Base-by-base conservation (phyloP, 768 basidiomycete species). In the Leccinum rimulosum region DNA sequence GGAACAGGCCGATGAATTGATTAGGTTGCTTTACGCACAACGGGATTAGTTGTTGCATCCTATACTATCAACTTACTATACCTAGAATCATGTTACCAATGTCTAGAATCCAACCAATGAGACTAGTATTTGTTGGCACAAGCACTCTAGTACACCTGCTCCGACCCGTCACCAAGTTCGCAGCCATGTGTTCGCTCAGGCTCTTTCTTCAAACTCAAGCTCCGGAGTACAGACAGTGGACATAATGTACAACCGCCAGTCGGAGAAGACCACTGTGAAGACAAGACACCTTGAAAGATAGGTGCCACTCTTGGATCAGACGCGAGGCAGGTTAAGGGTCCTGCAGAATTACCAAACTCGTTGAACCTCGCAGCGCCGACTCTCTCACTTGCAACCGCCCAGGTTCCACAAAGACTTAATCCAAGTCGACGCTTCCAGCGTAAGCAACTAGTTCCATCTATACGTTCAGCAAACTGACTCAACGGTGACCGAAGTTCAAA, bases 1-100 rank as follows among this genome's bases (percentile, higher is more conserved):
- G 49, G 54, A 56, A 7, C 61, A 70, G n/a, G 69, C 68, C 12
- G 50, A 53, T 22, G 66, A 68, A 31, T 38, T 69, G 57, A 22
- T 52, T 11, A 58, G 9, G 57, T 43, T 57, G 36, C 54, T 68
- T 33, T 61, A 60, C 31, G 0, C 53, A 12, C 38, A 50, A 17
- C 51, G 38, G 55, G 52, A 58, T 58, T 25, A 35, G 55, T 43
- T 35, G 38, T 50, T n/a, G 15, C 6, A 12, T 19, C 53, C 54
- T 27, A 6, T 51, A 25, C 25, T 25, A 36, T 14, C 6, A n/a
- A 19, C 54, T 64, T 38, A 64, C 55, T 33, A 43, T 36, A 9
- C 17, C 6, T 40, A 40, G 38, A n/a, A 40, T n/a, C 38, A 17
- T 40, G 17, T n/a, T 40, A 6, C 17, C 38, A 40, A 40, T 14